These are phyloP conservation scores for Chionographis japonica DNA, from an alignment of 106 monocot species.

Conservation along the genomic window DNA sequence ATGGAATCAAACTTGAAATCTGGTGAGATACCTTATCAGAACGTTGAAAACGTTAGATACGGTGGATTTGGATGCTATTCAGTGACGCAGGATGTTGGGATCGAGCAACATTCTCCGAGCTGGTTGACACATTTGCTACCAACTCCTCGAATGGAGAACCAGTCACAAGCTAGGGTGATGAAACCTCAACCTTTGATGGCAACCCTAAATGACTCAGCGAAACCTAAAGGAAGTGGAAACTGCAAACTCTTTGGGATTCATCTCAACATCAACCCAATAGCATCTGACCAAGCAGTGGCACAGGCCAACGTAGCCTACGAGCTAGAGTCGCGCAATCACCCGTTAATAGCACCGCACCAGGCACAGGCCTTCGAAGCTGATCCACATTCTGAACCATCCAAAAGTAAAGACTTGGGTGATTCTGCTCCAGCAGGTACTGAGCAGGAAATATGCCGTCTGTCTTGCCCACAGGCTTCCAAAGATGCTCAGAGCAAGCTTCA, in stretches of 20 bases:
- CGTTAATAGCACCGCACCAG: constrained; percentile 12
- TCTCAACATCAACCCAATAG: not conserved
- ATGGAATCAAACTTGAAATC: constrained; percentile 16
- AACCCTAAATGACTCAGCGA: not conserved
- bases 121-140: constrained; percentile 1
- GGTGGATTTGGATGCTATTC: too few species aligned
- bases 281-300: constrained; percentile 11
- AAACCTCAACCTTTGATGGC: constrained; percentile 1
- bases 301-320: constrained; percentile 15
- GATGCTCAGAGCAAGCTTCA: constrained; percentile 38
- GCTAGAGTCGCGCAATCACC: constrained; percentile 13
- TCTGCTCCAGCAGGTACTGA: constrained; percentile 23
- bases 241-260: constrained; percentile 17
- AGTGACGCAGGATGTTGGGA: not conserved
- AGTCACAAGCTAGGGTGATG: not conserved
- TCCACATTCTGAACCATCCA: constrained; percentile 23
- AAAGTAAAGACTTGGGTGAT: constrained; percentile 21
- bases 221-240: constrained; percentile 3
- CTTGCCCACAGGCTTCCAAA: constrained; percentile 15
- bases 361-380: constrained; percentile 21
- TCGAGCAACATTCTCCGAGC: not conserved
- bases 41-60: constrained; percentile 13
- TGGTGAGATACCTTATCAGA: constrained; percentile 15
- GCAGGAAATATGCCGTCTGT: constrained; percentile 19
- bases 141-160: not conserved